phyloP scores from a whole-genome alignment of 306 rosid genomes.

The Luffa aegyptiaca region DNA sequence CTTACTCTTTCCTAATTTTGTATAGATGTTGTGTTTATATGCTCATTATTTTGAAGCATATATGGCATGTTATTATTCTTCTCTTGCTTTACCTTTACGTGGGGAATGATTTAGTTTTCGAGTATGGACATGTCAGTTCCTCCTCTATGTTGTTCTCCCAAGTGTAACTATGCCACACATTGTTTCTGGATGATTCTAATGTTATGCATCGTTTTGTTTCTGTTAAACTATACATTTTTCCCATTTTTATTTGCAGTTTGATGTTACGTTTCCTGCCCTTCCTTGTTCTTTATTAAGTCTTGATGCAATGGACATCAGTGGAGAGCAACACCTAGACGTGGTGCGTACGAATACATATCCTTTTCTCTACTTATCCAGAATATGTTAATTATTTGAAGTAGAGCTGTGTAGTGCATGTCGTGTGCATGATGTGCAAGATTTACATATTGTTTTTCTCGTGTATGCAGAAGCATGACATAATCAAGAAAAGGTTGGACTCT shows the following conservation, averaged over 20 bases:
- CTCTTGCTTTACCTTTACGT: neutral
- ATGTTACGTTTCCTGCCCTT: slow-evolving; percentile 91
- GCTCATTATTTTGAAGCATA: neutral
- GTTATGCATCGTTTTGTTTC: neutral
- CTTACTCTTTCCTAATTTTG: slow-evolving; percentile 1
- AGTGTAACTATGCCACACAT: neutral
- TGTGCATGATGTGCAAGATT: neutral
- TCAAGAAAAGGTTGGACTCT: slow-evolving; percentile 81
- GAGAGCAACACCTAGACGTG: slow-evolving; percentile 95
- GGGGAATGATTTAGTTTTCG: neutral
- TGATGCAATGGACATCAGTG: slow-evolving; percentile 98
- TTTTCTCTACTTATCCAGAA: neutral
- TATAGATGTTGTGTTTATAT: neutral
- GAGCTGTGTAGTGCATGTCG: neutral
- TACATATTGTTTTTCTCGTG: neutral
- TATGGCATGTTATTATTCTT: neutral
- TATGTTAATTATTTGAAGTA: neutral
- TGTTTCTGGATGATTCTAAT: neutral
- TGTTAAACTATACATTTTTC: neutral
- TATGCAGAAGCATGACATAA: slow-evolving; percentile 77
- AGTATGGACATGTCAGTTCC: neutral
- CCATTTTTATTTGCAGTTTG: slow-evolving; percentile 57
- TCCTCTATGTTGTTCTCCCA: neutral
- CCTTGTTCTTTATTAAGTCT: slow-evolving; percentile 91
- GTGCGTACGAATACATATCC: slow-evolving; percentile 33